Evolutionary conservation across 805 yeast genomes (phyloP), one percentile per base, ranked within the genome.

Genomic region (Vanderwaltozyma yarrowii): DNA sequence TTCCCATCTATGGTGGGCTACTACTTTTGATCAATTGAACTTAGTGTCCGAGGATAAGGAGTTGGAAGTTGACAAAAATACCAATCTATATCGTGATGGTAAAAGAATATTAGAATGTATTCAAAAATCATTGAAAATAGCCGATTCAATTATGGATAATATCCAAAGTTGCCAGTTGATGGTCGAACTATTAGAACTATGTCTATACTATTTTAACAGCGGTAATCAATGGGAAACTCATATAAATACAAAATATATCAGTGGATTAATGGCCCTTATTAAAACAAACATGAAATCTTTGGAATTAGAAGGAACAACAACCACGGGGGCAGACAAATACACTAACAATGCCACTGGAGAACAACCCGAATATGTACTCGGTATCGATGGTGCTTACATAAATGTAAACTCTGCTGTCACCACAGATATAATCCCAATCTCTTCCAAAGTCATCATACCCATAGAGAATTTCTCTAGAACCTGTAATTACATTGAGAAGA

Each of bases 1-100:
- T 29, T 77, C 94, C 1, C 95, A 89, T 59, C 62, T 89, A 33
- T 89, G 95, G 95, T 83, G 94, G 88, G 78, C 86, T 54, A 75
- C 77, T 21, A 84, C 80, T 42, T 70, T 69, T 10, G 63, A 46
- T 61, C 20, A 6, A 32, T 15, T 19, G 7, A 18, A 4, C 14
- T n/a, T n/a, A n/a, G n/a, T n/a, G n/a, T n/a, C n/a, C n/a, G n/a
- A n/a, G n/a, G n/a, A n/a, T n/a, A n/a, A n/a, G n/a, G n/a, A n/a
- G n/a, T n/a, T n/a, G n/a, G n/a, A n/a, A n/a, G n/a, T n/a, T n/a
- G 23, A 29, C 14, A 27, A 7, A 4, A 14, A 21, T n/a, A n/a
- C n/a, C n/a, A n/a, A n/a, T 66, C 60, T 64, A 38, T 66, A 58
- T 52, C 51, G 70, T 31, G 71, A 67, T 41, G 73, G 71, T 24